Evolutionary conservation across 2,329 filamentous ascomycete genomes (phyloP).

Genomic region (Colletotrichum tabaci): DNA sequence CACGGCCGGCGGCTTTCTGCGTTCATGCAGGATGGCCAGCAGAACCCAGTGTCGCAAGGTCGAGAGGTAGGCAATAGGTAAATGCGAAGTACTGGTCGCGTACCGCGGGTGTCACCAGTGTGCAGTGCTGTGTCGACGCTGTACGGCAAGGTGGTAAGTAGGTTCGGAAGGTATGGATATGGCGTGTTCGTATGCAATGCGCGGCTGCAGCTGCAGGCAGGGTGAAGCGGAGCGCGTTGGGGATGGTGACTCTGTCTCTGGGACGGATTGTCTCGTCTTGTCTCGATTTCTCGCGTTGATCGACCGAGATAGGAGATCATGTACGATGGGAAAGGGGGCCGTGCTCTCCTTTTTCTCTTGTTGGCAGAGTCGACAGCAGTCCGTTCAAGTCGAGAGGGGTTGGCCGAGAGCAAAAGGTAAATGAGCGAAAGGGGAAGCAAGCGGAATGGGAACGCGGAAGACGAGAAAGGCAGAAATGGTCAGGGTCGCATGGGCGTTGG

Average conservation of each 20-base stretch:
- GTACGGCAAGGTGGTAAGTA: background rate
- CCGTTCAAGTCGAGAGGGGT: slow-evolving; percentile 7
- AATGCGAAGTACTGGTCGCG: slow-evolving; percentile 10
- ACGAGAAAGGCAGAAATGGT: background rate
- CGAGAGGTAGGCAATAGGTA: background rate
- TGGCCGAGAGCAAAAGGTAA: background rate
- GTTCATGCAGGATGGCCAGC: background rate
- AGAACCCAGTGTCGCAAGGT: background rate
- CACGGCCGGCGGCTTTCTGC: background rate
- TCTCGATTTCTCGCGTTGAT: slow-evolving; percentile 38
- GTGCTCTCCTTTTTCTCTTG: slow-evolving; percentile 23
- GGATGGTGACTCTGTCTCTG: slow-evolving; percentile 18
- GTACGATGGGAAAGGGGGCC: slow-evolving; percentile 10
- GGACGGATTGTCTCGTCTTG: slow-evolving; percentile 32
- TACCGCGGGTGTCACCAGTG: slow-evolving; percentile 6
- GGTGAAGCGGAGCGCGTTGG: slow-evolving; percentile 28
- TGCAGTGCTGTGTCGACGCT: background rate
- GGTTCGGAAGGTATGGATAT: slow-evolving; percentile 4
- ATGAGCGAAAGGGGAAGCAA: slow-evolving; percentile 18
- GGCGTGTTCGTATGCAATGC: slow-evolving; percentile 14
- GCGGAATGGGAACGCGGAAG: slow-evolving; percentile 20
- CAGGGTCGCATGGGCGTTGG: slow-evolving; percentile 31
- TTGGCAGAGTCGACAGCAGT: background rate
- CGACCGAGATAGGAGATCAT: slow-evolving; percentile 27
- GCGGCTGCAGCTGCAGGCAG: slow-evolving; percentile 13